These are phyloP conservation scores for Aspergillus sparsus DNA, from an alignment of 495 filamentous ascomycete species.

Conservation along the genomic window DNA sequence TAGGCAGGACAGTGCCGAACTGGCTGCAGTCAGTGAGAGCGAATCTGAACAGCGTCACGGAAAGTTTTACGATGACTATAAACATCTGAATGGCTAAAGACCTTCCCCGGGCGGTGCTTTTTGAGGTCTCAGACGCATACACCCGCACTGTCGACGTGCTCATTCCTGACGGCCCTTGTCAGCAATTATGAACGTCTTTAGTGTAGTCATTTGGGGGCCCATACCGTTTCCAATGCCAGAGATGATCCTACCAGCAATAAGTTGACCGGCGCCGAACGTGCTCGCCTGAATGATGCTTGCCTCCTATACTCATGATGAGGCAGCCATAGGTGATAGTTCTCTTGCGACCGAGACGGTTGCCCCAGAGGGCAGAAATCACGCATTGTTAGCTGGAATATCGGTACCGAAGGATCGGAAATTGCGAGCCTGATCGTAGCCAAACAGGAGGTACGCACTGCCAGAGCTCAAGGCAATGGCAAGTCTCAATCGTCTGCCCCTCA, in stretches of 20 bases:
- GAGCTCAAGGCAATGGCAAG: slow-evolving; percentile 23
- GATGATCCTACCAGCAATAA: slow-evolving; percentile 45
- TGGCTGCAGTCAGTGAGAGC: too few relatives aligned
- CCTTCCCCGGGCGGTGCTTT: slow-evolving; percentile 38
- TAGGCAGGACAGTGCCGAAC: too few relatives aligned
- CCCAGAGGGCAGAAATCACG: slow-evolving; percentile 39
- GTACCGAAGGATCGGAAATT: slow-evolving; percentile 23
- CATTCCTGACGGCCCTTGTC: slow-evolving; percentile 1
- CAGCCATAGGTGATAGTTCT: slow-evolving; percentile 49
- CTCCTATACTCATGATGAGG: slow-evolving; percentile 51
- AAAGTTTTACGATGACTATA: slow-evolving; percentile 18
- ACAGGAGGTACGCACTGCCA: slow-evolving; percentile 34
- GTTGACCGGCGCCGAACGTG: slow-evolving; percentile 42
- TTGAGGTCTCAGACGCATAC: slow-evolving; percentile 18
- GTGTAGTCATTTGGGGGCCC: too few relatives aligned
- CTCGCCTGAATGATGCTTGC: slow-evolving; percentile 52
- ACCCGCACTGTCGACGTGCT: slow-evolving; percentile 21
- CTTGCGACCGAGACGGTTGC: slow-evolving; percentile 56
- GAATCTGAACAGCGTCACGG: too few relatives aligned
- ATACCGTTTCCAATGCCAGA: slow-evolving; percentile 30
- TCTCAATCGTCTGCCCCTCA: slow-evolving; percentile 16
- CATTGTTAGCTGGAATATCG: slow-evolving; percentile 17
- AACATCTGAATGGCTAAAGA: slow-evolving; percentile 56
- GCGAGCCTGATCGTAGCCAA: slow-evolving; percentile 23
- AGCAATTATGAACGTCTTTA: too few relatives aligned